Evolutionary conservation across 2,329 filamentous ascomycete species (phyloP), one percentile per base, ranked within the genome.

Genomic region (Talaromyces sp.): DNA sequence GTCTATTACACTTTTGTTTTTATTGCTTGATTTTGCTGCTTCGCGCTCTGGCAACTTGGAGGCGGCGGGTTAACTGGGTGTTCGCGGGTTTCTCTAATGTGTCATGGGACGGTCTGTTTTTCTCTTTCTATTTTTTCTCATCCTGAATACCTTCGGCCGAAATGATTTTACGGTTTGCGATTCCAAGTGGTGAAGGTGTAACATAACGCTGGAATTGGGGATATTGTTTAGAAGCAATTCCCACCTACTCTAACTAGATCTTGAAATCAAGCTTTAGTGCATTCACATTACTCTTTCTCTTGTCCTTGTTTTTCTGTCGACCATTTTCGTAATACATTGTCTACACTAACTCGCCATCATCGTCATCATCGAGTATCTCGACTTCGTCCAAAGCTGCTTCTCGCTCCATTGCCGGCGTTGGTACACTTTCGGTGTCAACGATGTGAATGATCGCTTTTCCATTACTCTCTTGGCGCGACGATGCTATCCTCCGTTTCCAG

Each of bases 381-480:
- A 99, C 94, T 72, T 97, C 93, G 69, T 97, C 92, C 63, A 98
- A 87, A 0, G 92, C 92, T 41, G 85, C 88, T 39, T 87, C 86
- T 63, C 91, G 82, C 69, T 90, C 91, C 10, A 78, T 79, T 3
- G 74, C 77, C 59, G 82, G 77, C 2, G 84, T 83, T 65, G 84
- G 80, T 3, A 82, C 73, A 8, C 88, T 87, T 70, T 93, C 89
- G 59, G 82, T 83, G 63, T 92, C 89, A 33, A 92, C 88, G 33
- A 98, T 87, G 70, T 94, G 91, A 58, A 98, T 90, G 61, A 99
- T 91, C 7, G 88, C 84, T 76, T 96, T 97, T 24, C 91, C 47
- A 13, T 22, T 91, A 70, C 91, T 87, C 9, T 90, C 87, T 14
- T 41, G 54, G 0, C 37, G 37, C 5, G 54, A 27, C 70, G 90